phyloP scores from a whole-genome alignment of 345 rosid genomes.

The Populus davidiana region DNA sequence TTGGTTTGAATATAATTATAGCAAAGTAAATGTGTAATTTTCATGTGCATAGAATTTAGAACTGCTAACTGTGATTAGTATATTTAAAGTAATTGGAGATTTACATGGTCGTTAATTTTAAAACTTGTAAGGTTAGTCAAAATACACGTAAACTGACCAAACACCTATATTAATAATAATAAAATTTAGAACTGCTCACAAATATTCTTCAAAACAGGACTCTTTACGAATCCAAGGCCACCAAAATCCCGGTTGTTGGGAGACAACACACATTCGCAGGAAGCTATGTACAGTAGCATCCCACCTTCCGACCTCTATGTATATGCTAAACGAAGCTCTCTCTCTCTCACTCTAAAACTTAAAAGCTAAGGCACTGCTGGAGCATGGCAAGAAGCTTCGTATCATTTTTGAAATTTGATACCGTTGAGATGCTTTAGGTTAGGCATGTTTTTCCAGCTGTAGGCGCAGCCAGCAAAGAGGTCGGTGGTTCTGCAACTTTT shows the following conservation, averaged over 20 bases:
- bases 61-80: too few species aligned
- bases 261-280: background rate
- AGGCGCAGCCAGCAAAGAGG: background rate
- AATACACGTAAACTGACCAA: too few species aligned
- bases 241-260: background rate
- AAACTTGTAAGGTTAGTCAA: too few species aligned
- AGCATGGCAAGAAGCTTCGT: background rate
- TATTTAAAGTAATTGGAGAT: too few species aligned
- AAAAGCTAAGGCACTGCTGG: background rate
- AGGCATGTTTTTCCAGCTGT: background rate
- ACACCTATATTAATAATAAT: too few species aligned
- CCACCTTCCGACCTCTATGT: background rate
- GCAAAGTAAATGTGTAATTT: background rate
- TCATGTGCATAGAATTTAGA: background rate
- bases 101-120: too few species aligned
- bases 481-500: background rate
- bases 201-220: background rate
- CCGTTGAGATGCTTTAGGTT: background rate
- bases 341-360: background rate
- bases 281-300: too few species aligned
- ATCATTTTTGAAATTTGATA: background rate
- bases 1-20: background rate
- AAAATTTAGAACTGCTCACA: background rate
- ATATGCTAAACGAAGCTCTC: too few species aligned
- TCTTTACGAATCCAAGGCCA: background rate